Percentiles rank a stretch among this genome's conserved stretches.
phyloP scores from a whole-genome alignment of 2,329 filamentous ascomycete species.

The Cercospora beticola region DNA sequence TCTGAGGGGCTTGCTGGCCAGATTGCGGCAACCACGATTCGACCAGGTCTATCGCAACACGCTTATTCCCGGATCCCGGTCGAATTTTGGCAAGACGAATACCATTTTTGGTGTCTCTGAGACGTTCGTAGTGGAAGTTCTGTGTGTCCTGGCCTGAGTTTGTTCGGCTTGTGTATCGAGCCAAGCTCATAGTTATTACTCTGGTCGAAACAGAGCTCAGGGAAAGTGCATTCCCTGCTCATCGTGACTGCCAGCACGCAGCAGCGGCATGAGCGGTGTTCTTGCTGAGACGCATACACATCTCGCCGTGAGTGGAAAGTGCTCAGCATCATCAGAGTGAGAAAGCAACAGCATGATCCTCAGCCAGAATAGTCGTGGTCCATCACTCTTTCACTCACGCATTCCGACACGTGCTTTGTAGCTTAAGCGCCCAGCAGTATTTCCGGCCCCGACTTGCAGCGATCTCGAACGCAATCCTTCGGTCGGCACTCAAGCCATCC shows the following conservation, averaged over 20 bases:
- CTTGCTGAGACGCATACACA: background rate
- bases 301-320: background rate
- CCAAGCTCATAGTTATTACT: constrained; percentile 22
- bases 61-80: constrained; percentile 30
- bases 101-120: constrained; percentile 29
- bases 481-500: background rate
- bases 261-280: background rate
- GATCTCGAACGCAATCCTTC: background rate
- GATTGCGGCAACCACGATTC: constrained; percentile 30
- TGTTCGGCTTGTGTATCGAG: constrained; percentile 28
- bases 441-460: background rate
- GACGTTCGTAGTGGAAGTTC: constrained; percentile 30
- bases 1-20: constrained; percentile 14
- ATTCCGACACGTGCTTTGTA: background rate
- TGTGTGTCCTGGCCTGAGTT: constrained; percentile 4
- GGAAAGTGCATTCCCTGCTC: background rate
- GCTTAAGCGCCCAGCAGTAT: background rate
- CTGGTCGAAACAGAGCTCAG: background rate
- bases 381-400: background rate
- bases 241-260: background rate
- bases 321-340: background rate
- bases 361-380: background rate
- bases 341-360: background rate
- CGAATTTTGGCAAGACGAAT: constrained; percentile 33
- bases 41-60: constrained; percentile 30